Evolutionary conservation across 2,329 filamentous ascomycete species (phyloP).

Genomic region (Stylonectria norvegica): DNA sequence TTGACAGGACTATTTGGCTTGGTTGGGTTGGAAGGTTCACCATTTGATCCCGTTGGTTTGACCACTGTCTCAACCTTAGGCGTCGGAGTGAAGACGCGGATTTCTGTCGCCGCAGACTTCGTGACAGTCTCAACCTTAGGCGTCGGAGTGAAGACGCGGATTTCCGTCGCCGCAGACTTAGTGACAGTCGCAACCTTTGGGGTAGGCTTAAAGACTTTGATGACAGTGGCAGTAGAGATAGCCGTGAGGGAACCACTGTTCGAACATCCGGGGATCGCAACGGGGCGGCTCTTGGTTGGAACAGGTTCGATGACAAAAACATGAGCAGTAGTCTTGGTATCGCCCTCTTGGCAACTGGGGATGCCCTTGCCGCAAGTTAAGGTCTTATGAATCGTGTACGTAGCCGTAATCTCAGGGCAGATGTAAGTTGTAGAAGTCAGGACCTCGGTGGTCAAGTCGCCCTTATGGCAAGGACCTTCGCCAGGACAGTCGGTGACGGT

Average conservation of each 20-base stretch:
- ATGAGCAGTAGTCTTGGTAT: conserved; percentile 20
- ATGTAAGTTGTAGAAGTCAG: conserved; percentile 20
- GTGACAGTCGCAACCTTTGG: conserved; percentile 5
- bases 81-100: conserved; percentile 5
- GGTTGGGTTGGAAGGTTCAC: too few species aligned
- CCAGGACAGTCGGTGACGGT: conserved; percentile 57
- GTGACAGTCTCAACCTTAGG: neutral
- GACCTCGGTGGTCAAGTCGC: conserved; percentile 21
- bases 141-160: conserved; percentile 5
- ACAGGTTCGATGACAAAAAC: conserved; percentile 27
- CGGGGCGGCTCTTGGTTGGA: conserved; percentile 22
- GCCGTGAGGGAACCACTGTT: conserved; percentile 20
- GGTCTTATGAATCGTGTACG: conserved; percentile 29
- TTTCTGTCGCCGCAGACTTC: too few species aligned
- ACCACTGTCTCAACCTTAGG: neutral
- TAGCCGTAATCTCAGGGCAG: conserved; percentile 24
- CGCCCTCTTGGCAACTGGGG: conserved; percentile 25
- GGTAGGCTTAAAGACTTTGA: neutral
- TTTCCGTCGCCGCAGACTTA: conserved; percentile 8
- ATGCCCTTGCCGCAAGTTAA: conserved; percentile 27
- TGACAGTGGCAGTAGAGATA: conserved; percentile 8
- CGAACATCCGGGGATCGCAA: conserved; percentile 26
- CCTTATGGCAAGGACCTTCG: conserved; percentile 32
- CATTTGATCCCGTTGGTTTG: too few species aligned
- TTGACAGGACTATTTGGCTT: too few species aligned